Evolutionary conservation across 371 early-diverging fungal genomes (phyloP).

Genomic region (Mortierella sp.): DNA sequence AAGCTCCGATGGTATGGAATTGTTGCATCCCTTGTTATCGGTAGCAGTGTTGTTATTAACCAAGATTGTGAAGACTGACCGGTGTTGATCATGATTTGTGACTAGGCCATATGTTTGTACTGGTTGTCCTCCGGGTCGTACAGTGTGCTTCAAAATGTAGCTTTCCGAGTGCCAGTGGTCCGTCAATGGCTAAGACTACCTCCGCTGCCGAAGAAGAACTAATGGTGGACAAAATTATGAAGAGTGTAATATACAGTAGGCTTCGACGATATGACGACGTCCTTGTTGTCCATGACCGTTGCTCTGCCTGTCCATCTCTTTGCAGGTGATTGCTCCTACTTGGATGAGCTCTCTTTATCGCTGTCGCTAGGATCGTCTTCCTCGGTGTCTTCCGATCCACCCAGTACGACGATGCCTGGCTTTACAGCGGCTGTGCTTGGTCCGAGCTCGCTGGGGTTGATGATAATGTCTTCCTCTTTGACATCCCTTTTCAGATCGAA

Average conservation of each 20-base stretch:
- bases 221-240: conserved; percentile 23
- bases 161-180: conserved; percentile 55
- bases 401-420: conserved; percentile 49
- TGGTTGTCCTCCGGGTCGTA: conserved; percentile 74
- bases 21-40: background rate
- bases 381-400: conserved; percentile 18
- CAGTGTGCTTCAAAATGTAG: conserved; percentile 66
- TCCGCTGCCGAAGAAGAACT: conserved; percentile 23
- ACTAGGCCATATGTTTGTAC: conserved; percentile 65
- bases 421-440: conserved; percentile 2
- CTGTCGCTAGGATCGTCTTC: background rate
- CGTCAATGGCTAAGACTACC: conserved; percentile 39
- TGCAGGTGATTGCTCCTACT: conserved; percentile 15
- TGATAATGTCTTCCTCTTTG: conserved; percentile 49
- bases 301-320: background rate
- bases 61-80: background rate
- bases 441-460: conserved; percentile 31
- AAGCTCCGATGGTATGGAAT: conserved; percentile 71
- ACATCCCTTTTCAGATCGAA: conserved; percentile 54
- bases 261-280: conserved; percentile 23
- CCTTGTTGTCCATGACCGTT: conserved; percentile 14
- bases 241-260: too few species aligned
- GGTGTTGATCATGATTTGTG: background rate
- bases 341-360: background rate
- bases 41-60: background rate